Percentiles rank a stretch among this genome's conserved stretches.
These are phyloP conservation scores for Trichoderma harzianum DNA, from an alignment of 2,329 filamentous ascomycete genomes.

Conservation along the genomic window DNA sequence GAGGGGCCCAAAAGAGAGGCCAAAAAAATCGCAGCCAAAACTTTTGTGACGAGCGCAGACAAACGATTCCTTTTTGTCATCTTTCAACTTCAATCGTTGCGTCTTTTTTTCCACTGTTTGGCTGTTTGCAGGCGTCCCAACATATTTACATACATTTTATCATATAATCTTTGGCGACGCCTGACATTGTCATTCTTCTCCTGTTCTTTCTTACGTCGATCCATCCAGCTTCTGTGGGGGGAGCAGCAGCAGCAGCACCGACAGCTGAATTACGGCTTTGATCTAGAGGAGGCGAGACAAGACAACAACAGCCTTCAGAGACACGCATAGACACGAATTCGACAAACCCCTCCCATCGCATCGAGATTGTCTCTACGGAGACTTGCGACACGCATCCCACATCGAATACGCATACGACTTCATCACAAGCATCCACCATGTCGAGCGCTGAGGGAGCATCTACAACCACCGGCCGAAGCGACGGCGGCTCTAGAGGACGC, in stretches of 20 bases:
- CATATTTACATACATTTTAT: not conserved
- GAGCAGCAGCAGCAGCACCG: not conserved
- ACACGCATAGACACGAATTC: not conserved
- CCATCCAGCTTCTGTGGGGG: not conserved
- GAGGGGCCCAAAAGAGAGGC: not conserved
- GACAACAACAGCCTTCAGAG: not conserved
- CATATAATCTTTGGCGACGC: not conserved
- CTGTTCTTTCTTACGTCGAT: not conserved
- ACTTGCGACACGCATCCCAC: not conserved
- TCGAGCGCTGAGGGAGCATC: not conserved
- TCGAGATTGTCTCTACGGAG: not conserved
- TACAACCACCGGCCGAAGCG: slow-evolving; percentile 26
- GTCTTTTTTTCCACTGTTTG: not conserved
- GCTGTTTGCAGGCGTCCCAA: not conserved
- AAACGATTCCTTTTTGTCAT: not conserved
- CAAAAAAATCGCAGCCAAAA: slow-evolving; percentile 4
- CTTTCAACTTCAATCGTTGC: not conserved
- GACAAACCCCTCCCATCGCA: not conserved
- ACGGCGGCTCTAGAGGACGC: slow-evolving; percentile 37
- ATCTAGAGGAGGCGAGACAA: not conserved
- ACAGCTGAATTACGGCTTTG: not conserved
- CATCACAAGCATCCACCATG: not conserved
- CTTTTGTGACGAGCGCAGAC: not conserved
- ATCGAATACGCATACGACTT: not conserved
- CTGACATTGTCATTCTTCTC: not conserved